phyloP scores from a whole-genome alignment of 768 basidiomycete species.

The Tephrocybe rancida region DNA sequence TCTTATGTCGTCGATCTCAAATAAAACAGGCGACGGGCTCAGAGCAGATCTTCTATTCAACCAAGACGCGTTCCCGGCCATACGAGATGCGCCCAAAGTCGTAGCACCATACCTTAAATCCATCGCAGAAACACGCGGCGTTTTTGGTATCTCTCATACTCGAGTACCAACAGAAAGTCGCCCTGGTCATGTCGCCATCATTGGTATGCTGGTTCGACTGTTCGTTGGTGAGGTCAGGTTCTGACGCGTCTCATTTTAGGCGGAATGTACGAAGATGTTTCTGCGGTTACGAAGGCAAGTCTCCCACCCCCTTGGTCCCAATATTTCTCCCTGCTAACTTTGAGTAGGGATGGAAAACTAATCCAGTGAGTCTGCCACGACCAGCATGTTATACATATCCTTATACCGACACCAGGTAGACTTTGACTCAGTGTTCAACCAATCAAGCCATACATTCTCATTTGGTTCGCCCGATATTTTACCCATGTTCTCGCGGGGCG shows the following conservation, averaged over 20 bases:
- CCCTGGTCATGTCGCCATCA: conserved; percentile 88
- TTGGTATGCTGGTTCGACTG: conserved; percentile 44
- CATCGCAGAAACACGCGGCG: conserved; percentile 66
- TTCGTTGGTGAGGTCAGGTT: neutral
- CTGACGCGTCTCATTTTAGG: conserved; percentile 34
- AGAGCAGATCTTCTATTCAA: conserved; percentile 80
- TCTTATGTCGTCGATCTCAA: neutral
- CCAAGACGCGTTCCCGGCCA: conserved; percentile 57
- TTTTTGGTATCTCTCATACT: conserved; percentile 85
- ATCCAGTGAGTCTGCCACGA: conserved; percentile 54
- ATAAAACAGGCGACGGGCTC: conserved; percentile 70
- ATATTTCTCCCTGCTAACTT: conserved; percentile 10
- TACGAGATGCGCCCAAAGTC: conserved; percentile 52
- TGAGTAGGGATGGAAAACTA: conserved; percentile 80
- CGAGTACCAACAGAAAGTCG: conserved; percentile 87
- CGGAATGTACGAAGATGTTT: conserved; percentile 92
- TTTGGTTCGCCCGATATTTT: conserved; percentile 90
- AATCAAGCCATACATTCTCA: conserved; percentile 73
- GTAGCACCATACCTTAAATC: conserved; percentile 78
- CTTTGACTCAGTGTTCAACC: conserved; percentile 90
- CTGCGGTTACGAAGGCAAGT: conserved; percentile 80
- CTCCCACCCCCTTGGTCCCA: neutral
- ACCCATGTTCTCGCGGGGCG: conserved; percentile 84
- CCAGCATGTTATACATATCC: conserved; percentile 17
- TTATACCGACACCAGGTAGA: conserved; percentile 48